Base-by-base conservation (phyloP, 257 asterid species). In the Parsonsia alboflavescens region DNA sequence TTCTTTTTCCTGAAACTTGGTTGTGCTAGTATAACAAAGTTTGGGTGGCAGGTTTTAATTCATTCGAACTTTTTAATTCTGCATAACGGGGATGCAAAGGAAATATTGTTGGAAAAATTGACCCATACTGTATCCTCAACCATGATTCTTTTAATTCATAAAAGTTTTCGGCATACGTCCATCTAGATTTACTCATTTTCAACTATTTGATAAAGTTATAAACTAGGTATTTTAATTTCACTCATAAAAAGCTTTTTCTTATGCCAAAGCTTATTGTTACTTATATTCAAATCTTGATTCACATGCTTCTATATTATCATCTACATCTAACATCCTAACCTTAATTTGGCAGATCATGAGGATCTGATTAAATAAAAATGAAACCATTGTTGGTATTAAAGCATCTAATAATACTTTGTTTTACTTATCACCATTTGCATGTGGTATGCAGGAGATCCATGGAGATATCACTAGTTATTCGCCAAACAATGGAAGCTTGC, bases 401-500 rank as follows among this genome's bases (percentile, higher is more conserved):
- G 70, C 17, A 30, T 44, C 28, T 45, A 11, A 50, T 46, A 56
- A n/a, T 44, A 17, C 50, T 75, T 10, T 49, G 42, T 73, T 76
- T 57, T 62, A 72, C 11, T 45, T 82, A 19, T 39, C 33, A 46
- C 72, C 61, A 64, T n/a, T 78, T 66, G 46, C 71, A 15, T 74
- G 73, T 75, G 77, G 73, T 70, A 72, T 79, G 68, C 86, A 92
- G 99, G 91, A 87, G 99, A 82, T 93, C 98, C 78, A 89, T 93
- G 0, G 99, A 95, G 88, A 92, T 92, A 81, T 95, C 99, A 33
- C 77, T 92, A 83, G 98, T 95, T 71, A 87, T 95, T 85, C 96
- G 97, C 49, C 98, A 95, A 89, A 90, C 98, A 62, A 90, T 95
- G 99, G 99, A 95, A 82, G 97, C 98, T 67, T 85, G 91, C 87